Conservation (phyloP, 2,329 filamentous ascomycete species). For the Alternaria gansuensis region DNA sequence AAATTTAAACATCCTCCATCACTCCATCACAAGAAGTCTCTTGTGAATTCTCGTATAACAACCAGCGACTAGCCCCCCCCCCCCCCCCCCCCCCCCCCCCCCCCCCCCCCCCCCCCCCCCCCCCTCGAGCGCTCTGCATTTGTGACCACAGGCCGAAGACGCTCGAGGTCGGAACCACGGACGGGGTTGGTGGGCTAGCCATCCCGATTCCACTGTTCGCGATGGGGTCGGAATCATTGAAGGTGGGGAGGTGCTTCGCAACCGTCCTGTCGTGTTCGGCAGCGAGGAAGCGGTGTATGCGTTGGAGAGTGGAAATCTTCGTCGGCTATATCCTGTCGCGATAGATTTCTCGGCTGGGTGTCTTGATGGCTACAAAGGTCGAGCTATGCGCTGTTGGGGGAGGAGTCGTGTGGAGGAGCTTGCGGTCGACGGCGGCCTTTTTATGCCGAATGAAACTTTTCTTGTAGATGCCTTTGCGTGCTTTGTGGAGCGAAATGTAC, state of each 20-base stretch:
- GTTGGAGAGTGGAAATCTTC: not conserved
- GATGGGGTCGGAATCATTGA: not conserved
- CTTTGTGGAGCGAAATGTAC: not conserved
- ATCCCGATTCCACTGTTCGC: not conserved
- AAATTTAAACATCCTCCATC: not conserved
- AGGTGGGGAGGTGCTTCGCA: not conserved
- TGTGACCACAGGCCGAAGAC: not conserved
- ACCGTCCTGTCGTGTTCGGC: accelerated
- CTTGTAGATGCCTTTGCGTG: not conserved
- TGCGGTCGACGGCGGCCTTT: not conserved
- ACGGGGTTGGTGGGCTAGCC: not conserved
- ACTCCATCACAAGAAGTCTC: not conserved
- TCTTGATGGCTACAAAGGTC: conserved; percentile 5
- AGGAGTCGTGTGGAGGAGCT: not conserved
- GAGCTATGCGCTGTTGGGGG: not conserved
- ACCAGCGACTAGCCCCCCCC: not conserved
- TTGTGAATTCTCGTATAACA: too few relatives aligned
- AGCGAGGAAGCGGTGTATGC: not conserved
- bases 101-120: accelerated
- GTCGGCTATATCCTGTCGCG: not conserved
- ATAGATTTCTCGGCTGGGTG: not conserved
- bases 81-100: accelerated
- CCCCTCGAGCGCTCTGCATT: not conserved
- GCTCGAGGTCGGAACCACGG: conserved; percentile 2
- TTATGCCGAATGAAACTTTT: not conserved